Evolutionary conservation across 2,329 filamentous ascomycete species (phyloP).

Genomic region (Exophiala alcalophila): DNA sequence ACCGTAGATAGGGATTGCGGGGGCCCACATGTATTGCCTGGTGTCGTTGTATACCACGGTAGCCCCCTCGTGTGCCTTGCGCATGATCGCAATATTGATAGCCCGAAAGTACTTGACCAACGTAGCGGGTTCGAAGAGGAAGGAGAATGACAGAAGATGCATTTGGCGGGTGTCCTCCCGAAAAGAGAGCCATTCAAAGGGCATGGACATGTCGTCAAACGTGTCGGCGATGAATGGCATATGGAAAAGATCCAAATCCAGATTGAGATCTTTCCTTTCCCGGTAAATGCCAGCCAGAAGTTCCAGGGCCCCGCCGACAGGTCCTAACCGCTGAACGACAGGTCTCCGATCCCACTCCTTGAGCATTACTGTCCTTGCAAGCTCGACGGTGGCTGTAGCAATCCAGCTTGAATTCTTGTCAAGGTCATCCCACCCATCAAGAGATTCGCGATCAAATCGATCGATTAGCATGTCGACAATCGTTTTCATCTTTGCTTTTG

Average conservation of each 20-base stretch:
- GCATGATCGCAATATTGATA: constrained; percentile 86
- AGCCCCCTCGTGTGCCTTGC: constrained; percentile 69
- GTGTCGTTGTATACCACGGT: constrained; percentile 47
- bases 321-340: constrained; percentile 64
- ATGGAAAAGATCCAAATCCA: constrained; percentile 64
- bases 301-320: constrained; percentile 73
- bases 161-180: constrained; percentile 59
- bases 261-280: constrained; percentile 60
- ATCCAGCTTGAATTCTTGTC: constrained; percentile 19
- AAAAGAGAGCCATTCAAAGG: constrained; percentile 66
- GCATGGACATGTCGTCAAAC: constrained; percentile 71
- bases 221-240: constrained; percentile 73
- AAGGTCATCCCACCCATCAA: constrained; percentile 5
- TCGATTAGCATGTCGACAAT: constrained; percentile 35
- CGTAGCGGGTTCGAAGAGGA: constrained; percentile 69
- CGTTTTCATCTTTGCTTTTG: constrained; percentile 13
- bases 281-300: constrained; percentile 71
- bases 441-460: constrained; percentile 31
- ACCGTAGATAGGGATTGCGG: constrained; percentile 49
- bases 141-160: constrained; percentile 77
- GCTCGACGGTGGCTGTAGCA: constrained; percentile 21
- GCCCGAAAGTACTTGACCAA: constrained; percentile 82
- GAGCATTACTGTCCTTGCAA: constrained; percentile 59
- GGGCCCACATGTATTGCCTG: constrained; percentile 43
- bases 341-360: constrained; percentile 77